phyloP scores from a whole-genome alignment of 768 basidiomycete genomes.

The Russula brevipes region DNA sequence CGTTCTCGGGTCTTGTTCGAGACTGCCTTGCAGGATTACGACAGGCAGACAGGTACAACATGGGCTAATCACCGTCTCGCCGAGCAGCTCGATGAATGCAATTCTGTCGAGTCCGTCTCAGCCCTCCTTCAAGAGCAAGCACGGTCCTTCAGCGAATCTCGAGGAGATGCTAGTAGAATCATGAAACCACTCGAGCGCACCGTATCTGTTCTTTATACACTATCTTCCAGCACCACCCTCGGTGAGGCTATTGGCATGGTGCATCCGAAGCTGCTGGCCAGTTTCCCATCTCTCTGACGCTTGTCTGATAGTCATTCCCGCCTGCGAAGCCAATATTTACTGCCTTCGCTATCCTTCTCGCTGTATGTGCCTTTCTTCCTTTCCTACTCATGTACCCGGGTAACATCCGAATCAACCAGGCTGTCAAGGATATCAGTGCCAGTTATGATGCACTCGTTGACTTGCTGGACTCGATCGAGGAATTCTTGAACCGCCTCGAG shows the following conservation, averaged over 20 bases:
- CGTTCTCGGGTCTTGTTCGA: too few species aligned
- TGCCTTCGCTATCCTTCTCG: background rate
- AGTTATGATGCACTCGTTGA: background rate
- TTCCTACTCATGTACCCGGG: too few species aligned
- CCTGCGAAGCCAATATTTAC: background rate
- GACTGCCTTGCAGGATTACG: too few species aligned
- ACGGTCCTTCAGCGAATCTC: background rate
- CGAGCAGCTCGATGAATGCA: background rate
- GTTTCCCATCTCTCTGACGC: background rate
- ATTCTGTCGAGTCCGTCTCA: background rate
- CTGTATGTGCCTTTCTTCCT: background rate
- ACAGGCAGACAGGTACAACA: too few species aligned
- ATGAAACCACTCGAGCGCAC: background rate
- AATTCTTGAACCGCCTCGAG: background rate
- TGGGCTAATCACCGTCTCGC: background rate
- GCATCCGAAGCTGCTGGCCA: background rate
- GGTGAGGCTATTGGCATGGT: background rate
- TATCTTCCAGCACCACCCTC: background rate
- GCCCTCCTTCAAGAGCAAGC: background rate
- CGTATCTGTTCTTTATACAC: background rate
- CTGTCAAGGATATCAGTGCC: background rate
- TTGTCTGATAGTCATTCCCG: background rate
- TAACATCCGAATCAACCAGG: background rate
- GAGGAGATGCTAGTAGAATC: background rate
- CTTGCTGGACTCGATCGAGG: background rate